A percentile compares a stretch with the other conserved stretches of the same genome.
Evolutionary conservation across 768 basidiomycete genomes (phyloP).

Genomic region (Tremella mesenterica): DNA sequence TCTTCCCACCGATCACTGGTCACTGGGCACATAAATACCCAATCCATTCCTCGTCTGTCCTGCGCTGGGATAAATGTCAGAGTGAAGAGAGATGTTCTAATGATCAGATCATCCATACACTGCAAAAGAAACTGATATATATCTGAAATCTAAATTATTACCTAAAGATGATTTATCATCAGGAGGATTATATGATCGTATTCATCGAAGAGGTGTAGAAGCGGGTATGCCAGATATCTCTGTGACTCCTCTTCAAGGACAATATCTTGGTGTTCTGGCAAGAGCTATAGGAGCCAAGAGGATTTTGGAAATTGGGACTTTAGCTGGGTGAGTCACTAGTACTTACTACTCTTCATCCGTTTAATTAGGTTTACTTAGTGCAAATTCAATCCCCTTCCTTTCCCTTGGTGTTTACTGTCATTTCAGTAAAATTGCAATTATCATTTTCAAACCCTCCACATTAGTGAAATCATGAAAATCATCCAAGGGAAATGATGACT

Average conservation of each 20-base stretch:
- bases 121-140: slow-evolving; percentile 15
- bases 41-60: too few relatives aligned
- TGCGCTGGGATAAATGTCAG: too few relatives aligned
- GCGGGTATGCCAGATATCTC: slow-evolving; percentile 29
- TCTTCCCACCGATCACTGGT: too few relatives aligned
- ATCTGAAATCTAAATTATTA: slow-evolving; percentile 22
- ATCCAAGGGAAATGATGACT: not conserved
- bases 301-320: slow-evolving; percentile 59
- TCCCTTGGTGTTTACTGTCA: not conserved
- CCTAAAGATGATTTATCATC: slow-evolving; percentile 9
- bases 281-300: slow-evolving; percentile 53
- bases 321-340: slow-evolving; percentile 52
- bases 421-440: not conserved
- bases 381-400: not conserved
- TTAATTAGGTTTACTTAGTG: too few relatives aligned
- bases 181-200: slow-evolving; percentile 11
- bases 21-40: too few relatives aligned
- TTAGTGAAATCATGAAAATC: not conserved
- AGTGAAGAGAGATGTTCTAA: not conserved
- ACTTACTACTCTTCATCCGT: not conserved
- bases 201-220: slow-evolving; percentile 16
- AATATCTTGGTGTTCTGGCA: slow-evolving; percentile 53
- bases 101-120: slow-evolving; percentile 4
- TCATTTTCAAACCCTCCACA: too few relatives aligned
- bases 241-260: slow-evolving; percentile 29